These are phyloP conservation scores for Allantophomopsis cytisporea DNA, from an alignment of 2,329 filamentous ascomycete genomes.

Conservation along the genomic window DNA sequence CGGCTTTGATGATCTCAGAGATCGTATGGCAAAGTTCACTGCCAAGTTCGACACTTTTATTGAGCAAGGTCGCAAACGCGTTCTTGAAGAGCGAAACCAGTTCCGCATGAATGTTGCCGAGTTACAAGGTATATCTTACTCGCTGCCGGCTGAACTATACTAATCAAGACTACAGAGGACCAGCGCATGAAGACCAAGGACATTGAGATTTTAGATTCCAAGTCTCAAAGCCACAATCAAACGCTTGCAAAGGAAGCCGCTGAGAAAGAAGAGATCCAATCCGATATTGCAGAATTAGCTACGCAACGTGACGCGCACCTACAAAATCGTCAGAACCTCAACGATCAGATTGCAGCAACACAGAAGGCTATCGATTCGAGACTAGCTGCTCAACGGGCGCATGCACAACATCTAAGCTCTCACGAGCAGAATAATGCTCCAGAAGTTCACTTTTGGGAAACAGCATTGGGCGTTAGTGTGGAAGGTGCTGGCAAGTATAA, in stretches of 20 bases:
- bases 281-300: conserved; percentile 42
- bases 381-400: conserved; percentile 57
- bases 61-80: conserved; percentile 75
- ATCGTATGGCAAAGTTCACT: conserved; percentile 89
- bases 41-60: conserved; percentile 88
- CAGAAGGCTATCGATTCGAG: conserved; percentile 57
- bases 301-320: conserved; percentile 47
- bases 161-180: conserved; percentile 51
- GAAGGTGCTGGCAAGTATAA: conserved; percentile 80
- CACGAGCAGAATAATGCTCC: conserved; percentile 84
- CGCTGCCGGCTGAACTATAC: background rate
- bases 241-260: conserved; percentile 64
- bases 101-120: conserved; percentile 87
- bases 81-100: conserved; percentile 85
- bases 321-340: conserved; percentile 39
- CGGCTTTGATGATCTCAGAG: conserved; percentile 88
- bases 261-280: conserved; percentile 64
- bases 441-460: conserved; percentile 93
- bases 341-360: conserved; percentile 49
- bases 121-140: conserved; percentile 52
- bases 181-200: conserved; percentile 80
- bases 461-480: conserved; percentile 75
- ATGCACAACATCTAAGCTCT: conserved; percentile 62
- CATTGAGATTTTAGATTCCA: conserved; percentile 69
- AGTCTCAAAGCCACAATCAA: conserved; percentile 57